Evolutionary conservation across 192 early-diverging fungal species (phyloP), one percentile per base, ranked within the genome.

Genomic region (Podila verticillata): DNA sequence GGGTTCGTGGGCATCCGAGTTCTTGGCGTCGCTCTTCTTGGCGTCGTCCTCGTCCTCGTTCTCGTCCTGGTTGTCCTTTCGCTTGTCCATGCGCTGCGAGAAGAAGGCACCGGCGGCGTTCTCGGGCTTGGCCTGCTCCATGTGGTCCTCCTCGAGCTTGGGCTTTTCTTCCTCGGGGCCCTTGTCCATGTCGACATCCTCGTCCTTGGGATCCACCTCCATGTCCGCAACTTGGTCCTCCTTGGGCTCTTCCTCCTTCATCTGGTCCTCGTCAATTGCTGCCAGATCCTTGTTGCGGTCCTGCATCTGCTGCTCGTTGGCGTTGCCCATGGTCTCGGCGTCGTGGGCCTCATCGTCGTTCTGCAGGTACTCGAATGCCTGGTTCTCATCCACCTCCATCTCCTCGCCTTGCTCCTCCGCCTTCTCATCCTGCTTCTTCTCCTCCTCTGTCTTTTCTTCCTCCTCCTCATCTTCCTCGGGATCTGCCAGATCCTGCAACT

Each of bases 281-380:
- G 84, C 92, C 67, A 91, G 65, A n/a, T 86, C 86, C 32, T 84
- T 86, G 48, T 82, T 74, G 35, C 87, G 81, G 57, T 91, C 87
- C 85, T 87, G 80, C 57, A 83, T 73, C 73, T 92, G 93, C 63
- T 94, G 89, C 65, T 87, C 86, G 26, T 83, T 85, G 13, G 95
- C 95, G 28, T 84, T 85, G 30, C 87, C 92, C 82, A 96, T 85
- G 4, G 93, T 90, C 77, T 96, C 93, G 67, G 87, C 83, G 73
- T 94, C 92, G 65, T 91, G 87, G 0, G 88, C 84, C 54, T 91
- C 84, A 32, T 95, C 89, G 65, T 96, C 93, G 58, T 94, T 86
- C 74, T 93, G 86, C 28, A 96, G 85, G 73, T 89, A 96, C 66
- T 95, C 94, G 81, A 91, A 95, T 13, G 87, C 85, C 59, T 89